Evolutionary conservation across 768 basidiomycete genomes (phyloP).

Genomic region (Porpolomopsis calyptriformis): DNA sequence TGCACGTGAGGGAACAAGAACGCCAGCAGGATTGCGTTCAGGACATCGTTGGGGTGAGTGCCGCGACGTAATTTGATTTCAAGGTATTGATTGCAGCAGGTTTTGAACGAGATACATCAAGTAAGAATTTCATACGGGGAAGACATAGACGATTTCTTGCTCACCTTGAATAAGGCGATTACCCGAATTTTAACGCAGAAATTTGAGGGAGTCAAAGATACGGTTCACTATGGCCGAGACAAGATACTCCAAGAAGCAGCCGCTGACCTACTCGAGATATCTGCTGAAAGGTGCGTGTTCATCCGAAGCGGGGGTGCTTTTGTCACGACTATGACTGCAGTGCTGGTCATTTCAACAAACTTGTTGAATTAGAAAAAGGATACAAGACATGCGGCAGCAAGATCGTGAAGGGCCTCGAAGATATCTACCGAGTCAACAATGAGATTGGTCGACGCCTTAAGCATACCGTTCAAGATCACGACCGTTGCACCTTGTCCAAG

Average conservation of each 20-base stretch:
- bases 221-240: constrained; percentile 34
- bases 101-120: constrained; percentile 40
- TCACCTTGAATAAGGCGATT: constrained; percentile 32
- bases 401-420: constrained; percentile 31
- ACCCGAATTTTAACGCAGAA: constrained; percentile 34
- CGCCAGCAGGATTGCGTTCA: constrained; percentile 7
- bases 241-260: constrained; percentile 37
- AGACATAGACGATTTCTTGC: neutral
- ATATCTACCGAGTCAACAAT: constrained; percentile 30
- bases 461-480: constrained; percentile 36
- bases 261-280: constrained; percentile 35
- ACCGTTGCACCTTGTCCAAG: constrained; percentile 37
- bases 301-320: constrained; percentile 4
- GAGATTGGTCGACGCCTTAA: constrained; percentile 26
- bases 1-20: neutral
- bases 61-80: neutral
- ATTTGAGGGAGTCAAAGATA: constrained; percentile 37
- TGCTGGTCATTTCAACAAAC: constrained; percentile 37
- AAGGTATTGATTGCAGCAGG: constrained; percentile 20
- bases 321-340: constrained; percentile 21
- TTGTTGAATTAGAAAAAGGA: constrained; percentile 46
- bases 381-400: constrained; percentile 35
- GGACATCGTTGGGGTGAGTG: constrained; percentile 35
- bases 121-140: constrained; percentile 16
- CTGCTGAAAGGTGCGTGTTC: constrained; percentile 29